A percentile compares a stretch with the other conserved stretches of the same genome.
These are phyloP conservation scores for Trypanosoma cruzi DNA, from an alignment of 208 protist genomes.

Conservation along the genomic window DNA sequence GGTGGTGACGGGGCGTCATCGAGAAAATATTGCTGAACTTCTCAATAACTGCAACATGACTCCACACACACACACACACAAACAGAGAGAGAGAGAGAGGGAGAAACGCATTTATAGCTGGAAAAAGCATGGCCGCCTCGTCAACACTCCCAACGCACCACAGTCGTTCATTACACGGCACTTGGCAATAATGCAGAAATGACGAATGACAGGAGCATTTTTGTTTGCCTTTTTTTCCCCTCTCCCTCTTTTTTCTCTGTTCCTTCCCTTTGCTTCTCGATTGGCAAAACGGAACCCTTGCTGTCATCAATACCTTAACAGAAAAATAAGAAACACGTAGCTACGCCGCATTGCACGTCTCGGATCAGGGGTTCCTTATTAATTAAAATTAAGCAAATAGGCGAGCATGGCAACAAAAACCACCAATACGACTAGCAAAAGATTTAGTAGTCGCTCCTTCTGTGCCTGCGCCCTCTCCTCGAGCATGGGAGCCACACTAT, in stretches of 20 bases:
- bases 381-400: constrained; percentile 18
- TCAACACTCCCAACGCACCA: no score
- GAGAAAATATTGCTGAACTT: no score
- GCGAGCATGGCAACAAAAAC: constrained; percentile 18
- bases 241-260: constrained; percentile 10
- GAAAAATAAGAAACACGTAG: not conserved
- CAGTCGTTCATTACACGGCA: no score
- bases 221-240: constrained; percentile 7
- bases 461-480: constrained; percentile 20
- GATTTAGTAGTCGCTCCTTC: constrained; percentile 26
- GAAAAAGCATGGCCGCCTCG: no score
- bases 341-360: not conserved
- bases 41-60: no score
- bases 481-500: not conserved
- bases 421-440: constrained; percentile 42
- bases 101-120: no score
- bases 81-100: no score
- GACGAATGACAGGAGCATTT: no score
- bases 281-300: not conserved
- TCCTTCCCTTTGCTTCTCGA: not conserved
- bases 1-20: no score
- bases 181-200: no score
- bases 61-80: no score
- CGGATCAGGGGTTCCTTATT: not conserved
- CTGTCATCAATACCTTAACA: not conserved